phyloP scores from a whole-genome alignment of 306 rosid species.

The Argentina anserina region DNA sequence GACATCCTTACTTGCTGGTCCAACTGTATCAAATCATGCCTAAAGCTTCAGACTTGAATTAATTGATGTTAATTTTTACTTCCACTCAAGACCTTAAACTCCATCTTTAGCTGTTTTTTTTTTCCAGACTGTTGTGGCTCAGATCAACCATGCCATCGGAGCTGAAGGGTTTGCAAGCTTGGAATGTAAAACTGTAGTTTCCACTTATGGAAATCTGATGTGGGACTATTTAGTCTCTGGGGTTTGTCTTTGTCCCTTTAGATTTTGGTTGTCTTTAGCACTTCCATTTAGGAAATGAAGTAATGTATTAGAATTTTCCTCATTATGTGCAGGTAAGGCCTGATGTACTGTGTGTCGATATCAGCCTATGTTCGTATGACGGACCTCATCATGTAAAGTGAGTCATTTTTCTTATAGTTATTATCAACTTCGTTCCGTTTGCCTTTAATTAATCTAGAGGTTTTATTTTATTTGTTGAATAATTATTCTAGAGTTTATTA shows the following conservation, averaged over 20 bases:
- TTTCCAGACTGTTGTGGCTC: constrained; percentile 58
- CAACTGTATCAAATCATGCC: constrained; percentile 47
- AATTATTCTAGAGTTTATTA: no score
- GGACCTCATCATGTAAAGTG: constrained; percentile 33
- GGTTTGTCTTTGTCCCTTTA: no score
- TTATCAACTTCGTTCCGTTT: background rate
- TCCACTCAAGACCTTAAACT: background rate
- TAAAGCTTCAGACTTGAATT: constrained; percentile 13
- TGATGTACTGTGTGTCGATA: constrained; percentile 48
- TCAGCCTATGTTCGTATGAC: constrained; percentile 47
- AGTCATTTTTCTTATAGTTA: constrained; percentile 16
- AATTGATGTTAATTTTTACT: background rate
- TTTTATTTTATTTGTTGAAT: no score
- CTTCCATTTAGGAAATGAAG: constrained; percentile 6
- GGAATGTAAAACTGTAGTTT: constrained; percentile 58
- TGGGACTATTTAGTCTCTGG: constrained; percentile 60
- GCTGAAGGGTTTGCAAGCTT: constrained; percentile 58
- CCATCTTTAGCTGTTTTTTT: constrained; percentile 13
- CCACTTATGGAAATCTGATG: constrained; percentile 50
- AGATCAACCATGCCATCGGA: constrained; percentile 75
- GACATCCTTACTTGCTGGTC: constrained; percentile 67
- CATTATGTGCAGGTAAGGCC: constrained; percentile 49
- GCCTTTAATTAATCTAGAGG: background rate
- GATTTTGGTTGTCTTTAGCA: background rate
- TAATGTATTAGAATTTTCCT: background rate